Percentiles rank a stretch among this genome's conserved stretches.
phyloP scores from a whole-genome alignment of 352 stramenopile species.

The Pythium vanterpoolii region DNA sequence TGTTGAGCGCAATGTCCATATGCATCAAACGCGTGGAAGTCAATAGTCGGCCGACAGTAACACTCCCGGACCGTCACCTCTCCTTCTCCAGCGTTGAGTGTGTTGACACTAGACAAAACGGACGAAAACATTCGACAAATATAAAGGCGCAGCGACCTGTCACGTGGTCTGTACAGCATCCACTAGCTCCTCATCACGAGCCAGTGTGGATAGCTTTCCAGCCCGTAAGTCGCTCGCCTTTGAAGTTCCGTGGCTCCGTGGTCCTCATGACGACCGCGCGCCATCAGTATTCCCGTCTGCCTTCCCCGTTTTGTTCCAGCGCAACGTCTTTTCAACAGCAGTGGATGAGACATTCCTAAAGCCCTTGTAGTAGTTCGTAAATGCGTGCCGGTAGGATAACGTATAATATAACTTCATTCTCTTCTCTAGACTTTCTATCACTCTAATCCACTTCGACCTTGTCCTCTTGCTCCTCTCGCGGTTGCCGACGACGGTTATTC shows the following conservation, averaged over 20 bases:
- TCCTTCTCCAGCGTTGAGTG: background rate
- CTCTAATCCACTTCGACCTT: background rate
- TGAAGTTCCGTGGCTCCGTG: constrained; percentile 1
- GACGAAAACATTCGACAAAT: background rate
- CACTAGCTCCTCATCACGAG: constrained; percentile 23
- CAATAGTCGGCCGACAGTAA: background rate
- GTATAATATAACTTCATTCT: constrained; percentile 3
- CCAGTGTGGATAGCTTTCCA: background rate
- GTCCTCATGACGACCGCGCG: constrained; percentile 20
- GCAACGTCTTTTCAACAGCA: background rate
- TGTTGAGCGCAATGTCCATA: constrained; percentile 30
- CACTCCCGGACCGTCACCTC: background rate
- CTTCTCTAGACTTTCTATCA: background rate
- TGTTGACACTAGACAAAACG: background rate
- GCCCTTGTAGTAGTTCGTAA: background rate
- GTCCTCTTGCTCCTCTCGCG: background rate
- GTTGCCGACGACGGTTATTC: background rate
- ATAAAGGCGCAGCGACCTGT: background rate
- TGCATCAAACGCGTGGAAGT: background rate
- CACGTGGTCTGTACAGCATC: background rate
- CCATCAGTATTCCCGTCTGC: background rate
- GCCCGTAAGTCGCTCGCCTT: background rate
- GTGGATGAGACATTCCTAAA: background rate
- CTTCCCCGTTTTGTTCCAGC: background rate
- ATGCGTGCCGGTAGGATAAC: background rate